Evolutionary conservation across 2,329 filamentous ascomycete genomes (phyloP).

Genomic region (Penicillium sp.): DNA sequence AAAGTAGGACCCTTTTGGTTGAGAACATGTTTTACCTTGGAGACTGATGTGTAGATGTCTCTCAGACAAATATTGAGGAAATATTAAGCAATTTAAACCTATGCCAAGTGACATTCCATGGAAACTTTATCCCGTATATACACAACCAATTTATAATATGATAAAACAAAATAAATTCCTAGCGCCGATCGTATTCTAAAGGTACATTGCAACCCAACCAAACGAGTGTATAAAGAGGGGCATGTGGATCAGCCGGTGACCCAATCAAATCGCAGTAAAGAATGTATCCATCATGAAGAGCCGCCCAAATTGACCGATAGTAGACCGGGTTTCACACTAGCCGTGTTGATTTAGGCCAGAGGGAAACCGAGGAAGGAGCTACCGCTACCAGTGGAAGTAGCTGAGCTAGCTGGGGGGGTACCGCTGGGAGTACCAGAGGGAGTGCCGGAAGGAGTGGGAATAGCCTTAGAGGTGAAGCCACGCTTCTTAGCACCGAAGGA

Average conservation of each 20-base stretch:
- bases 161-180: neutral
- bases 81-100: too few relatives aligned
- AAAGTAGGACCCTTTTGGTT: too few relatives aligned
- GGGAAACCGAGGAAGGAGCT: slow-evolving; percentile 8
- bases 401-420: neutral
- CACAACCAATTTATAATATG: too few relatives aligned
- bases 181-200: neutral
- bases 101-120: too few relatives aligned
- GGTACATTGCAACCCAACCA: neutral
- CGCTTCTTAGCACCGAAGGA: too few relatives aligned
- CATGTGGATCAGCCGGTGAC: neutral
- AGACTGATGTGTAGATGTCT: too few relatives aligned
- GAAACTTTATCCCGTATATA: too few relatives aligned
- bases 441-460: neutral
- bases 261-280: neutral
- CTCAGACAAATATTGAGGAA: too few relatives aligned
- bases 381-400: slow-evolving; percentile 8
- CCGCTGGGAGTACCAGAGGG: neutral
- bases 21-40: too few relatives aligned
- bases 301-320: neutral
- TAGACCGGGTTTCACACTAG: neutral
- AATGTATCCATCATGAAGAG: neutral
- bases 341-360: neutral
- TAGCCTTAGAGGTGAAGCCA: too few relatives aligned
- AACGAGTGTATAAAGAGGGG: neutral